Evolutionary conservation across 306 rosid species (phyloP).

Genomic region (Vicia sativa): DNA sequence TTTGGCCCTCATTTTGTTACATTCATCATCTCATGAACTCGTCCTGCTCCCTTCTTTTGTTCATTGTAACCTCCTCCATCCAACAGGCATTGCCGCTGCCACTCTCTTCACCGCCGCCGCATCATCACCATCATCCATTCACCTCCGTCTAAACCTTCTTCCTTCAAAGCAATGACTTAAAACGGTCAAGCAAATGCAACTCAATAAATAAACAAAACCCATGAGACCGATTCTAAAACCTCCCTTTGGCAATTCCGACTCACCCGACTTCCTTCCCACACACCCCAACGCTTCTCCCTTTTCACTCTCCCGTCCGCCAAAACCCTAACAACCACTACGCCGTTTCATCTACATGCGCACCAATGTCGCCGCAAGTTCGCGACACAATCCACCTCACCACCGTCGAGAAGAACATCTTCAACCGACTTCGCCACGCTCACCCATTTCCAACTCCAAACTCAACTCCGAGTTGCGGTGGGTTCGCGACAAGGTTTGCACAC

Average conservation of each 20-base stretch:
- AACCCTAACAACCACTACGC: slow-evolving; percentile 43
- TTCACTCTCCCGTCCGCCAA: slow-evolving; percentile 36
- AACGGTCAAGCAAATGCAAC: too few relatives aligned
- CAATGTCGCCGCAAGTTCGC: slow-evolving; percentile 39
- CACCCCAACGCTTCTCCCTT: slow-evolving; percentile 7
- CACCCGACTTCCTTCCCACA: not conserved
- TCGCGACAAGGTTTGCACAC: slow-evolving; percentile 72
- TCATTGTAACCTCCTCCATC: too few relatives aligned
- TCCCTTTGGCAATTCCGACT: slow-evolving; percentile 31
- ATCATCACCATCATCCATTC: too few relatives aligned
- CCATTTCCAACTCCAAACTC: slow-evolving; percentile 60
- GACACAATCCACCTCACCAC: slow-evolving; percentile 66
- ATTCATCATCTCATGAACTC: too few relatives aligned
- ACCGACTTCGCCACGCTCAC: slow-evolving; percentile 69
- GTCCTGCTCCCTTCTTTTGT: too few relatives aligned
- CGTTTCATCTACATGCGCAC: slow-evolving; percentile 29
- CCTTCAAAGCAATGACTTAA: too few relatives aligned
- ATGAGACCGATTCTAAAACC: slow-evolving; percentile 47
- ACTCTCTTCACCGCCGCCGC: too few relatives aligned
- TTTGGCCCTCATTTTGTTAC: too few relatives aligned
- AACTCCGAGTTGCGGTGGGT: slow-evolving; percentile 98
- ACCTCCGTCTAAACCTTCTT: too few relatives aligned
- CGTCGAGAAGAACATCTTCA: slow-evolving; percentile 65
- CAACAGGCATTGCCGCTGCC: too few relatives aligned
- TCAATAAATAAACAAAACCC: slow-evolving; percentile 11